Percentiles rank a stretch among this genome's conserved stretches.
These are phyloP conservation scores for Pseudogymnoascus sp. DNA, from an alignment of 2,329 filamentous ascomycete genomes.

Conservation along the genomic window DNA sequence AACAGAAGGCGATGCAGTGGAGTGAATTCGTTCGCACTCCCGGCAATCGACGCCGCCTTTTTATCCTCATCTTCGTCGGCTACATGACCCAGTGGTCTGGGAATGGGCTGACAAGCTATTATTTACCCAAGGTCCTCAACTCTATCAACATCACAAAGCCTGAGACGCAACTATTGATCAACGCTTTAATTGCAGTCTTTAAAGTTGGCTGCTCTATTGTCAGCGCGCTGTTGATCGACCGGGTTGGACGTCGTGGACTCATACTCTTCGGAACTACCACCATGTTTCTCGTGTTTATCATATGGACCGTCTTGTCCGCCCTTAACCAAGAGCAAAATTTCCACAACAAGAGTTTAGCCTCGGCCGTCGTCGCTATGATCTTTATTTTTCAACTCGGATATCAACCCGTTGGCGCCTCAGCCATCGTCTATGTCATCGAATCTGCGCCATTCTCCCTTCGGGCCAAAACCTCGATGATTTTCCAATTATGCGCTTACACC, in stretches of 20 bases:
- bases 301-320: slow-evolving; percentile 46
- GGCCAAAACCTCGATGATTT: slow-evolving; percentile 14
- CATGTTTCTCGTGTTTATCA: slow-evolving; percentile 47
- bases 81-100: slow-evolving; percentile 29
- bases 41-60: slow-evolving; percentile 27
- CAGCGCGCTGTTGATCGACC: slow-evolving; percentile 33
- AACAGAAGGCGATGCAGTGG: slow-evolving; percentile 16
- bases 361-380: slow-evolving; percentile 36
- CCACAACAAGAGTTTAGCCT: slow-evolving; percentile 19
- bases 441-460: background rate
- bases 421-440: slow-evolving; percentile 33
- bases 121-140: slow-evolving; percentile 28
- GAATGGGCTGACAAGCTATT: slow-evolving; percentile 24
- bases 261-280: slow-evolving; percentile 34
- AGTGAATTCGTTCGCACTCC: slow-evolving; percentile 21
- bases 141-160: slow-evolving; percentile 21
- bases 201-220: slow-evolving; percentile 31
- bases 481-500: slow-evolving; percentile 30
- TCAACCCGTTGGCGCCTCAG: slow-evolving; percentile 48
- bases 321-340: slow-evolving; percentile 30
- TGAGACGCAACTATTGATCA: slow-evolving; percentile 24
- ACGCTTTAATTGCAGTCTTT: slow-evolving; percentile 28
- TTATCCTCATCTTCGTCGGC: slow-evolving; percentile 27
- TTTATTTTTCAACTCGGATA: slow-evolving; percentile 42
- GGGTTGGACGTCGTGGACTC: slow-evolving; percentile 28